Base-by-base conservation (phyloP, 345 rosid genomes). In the Xanthoceras sorbifolium region DNA sequence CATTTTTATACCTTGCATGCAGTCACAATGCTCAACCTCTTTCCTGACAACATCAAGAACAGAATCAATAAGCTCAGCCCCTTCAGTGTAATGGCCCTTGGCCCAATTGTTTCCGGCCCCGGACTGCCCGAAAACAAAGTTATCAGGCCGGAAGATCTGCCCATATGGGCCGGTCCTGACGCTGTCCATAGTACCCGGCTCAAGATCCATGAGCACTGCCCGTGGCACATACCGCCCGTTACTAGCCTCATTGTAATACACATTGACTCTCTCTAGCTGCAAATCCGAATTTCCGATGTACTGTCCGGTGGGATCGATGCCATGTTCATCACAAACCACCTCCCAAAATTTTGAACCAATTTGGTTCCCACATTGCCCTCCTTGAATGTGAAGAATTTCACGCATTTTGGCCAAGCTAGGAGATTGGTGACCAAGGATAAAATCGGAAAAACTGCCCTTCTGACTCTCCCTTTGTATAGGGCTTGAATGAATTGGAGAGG, bases 291-390 rank as follows among this genome's bases (percentile, higher is more conserved):
- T 55, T 9, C 81, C 83, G 4, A 23, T 28, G 67, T 74, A 81
- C 15, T 22, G 54, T 17, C 79, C 87, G 0, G 70, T 71, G 26
- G 85, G 60, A 77, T 81, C 87, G 64, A 84, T 84, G 9, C 83
- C 81, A 10, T 84, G 85, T 29, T 84, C 85, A 32, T 81, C 83
- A 63, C 83, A 81, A 15, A 84, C 78, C 28, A 84, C 83, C 55
- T 81, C 85, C 83, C 83, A 84, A 25, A 79, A 81, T 15, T 84
- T 84, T 28, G 82, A 75, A 3, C 85, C 81, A 57, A 84, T 84
- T 77, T 84, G 83, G 31, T 84, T 84, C 73, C 83, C 83, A 20
- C 85, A 84, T 72, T 84, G 85, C 55, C 87, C 83, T 38, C 83
- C 85, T 74, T 84, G 87, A 60, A 84, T 67, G 71, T 79, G 87